Base-by-base conservation (phyloP, 805 yeast genomes). In the Nakazawaea populi region DNA sequence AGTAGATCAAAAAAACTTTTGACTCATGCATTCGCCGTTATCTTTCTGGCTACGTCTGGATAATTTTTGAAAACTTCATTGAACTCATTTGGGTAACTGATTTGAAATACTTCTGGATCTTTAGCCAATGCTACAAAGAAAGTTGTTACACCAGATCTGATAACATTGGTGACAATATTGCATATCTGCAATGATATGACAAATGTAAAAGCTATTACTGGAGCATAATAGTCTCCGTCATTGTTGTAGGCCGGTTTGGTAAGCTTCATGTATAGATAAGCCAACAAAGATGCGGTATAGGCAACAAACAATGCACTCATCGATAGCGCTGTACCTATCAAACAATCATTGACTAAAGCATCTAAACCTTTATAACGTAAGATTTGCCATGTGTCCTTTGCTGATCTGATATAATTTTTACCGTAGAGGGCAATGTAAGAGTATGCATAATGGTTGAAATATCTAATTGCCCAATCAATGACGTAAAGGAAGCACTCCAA, bases 361-460 rank as follows among this genome's bases (percentile, higher is more conserved):
- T 87, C 90, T 65, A 88, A 73, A 35, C 97, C 97, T 64, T 89
- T 86, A 62, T 75, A 81, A 60, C 85, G 77, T 57, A 91, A 66
- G 67, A 91, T 74, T 58, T 81, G 79, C 80, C 90, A 85, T 0
- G 97, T 87, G 53, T 88, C 92, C 58, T 77, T 85, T 0, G 96
- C 91, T 0, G 95, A 83, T 31, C 74, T 71, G 46, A 87, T 60
- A 61, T 90, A 92, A 36, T 81, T 74, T 58, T 83, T 83, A 44
- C 97, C 97, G 67, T 89, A 92, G 28, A 91, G 74, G 0, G 97
- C 96, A 59, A 91, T 74, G 61, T 84, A 89, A 31, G 94, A 84
- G 64, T 87, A 88, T 6, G 97, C 96, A 63, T 89, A 91, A 63
- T 87, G 92, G 69, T 91, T 89, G 72, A 91, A 90, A 74, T 88